These are phyloP conservation scores for Lodderomyces beijingensis DNA, from an alignment of 1,139 yeast species.

Conservation along the genomic window DNA sequence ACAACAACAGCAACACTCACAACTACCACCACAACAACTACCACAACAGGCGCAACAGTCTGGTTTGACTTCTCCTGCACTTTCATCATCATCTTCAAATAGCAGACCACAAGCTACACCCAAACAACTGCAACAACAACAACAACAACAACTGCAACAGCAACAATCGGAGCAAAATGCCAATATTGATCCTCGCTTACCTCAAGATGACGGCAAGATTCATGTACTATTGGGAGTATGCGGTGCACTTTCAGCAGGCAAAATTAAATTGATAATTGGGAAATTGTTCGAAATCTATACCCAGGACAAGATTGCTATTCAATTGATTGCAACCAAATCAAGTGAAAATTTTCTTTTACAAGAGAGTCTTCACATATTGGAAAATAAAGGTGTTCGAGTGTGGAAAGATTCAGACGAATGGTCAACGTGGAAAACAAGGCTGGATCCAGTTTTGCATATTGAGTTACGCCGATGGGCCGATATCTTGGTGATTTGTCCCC, in stretches of 20 bases:
- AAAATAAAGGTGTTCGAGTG: slow-evolving; percentile 49
- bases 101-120: not conserved
- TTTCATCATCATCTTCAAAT: slow-evolving; percentile 5
- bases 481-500: slow-evolving; percentile 79
- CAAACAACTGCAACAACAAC: slow-evolving; percentile 6
- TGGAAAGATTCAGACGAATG: slow-evolving; percentile 95
- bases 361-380: slow-evolving; percentile 40
- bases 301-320: slow-evolving; percentile 68
- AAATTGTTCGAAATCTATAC: slow-evolving; percentile 80
- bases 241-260: slow-evolving; percentile 78
- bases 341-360: slow-evolving; percentile 79
- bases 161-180: slow-evolving; percentile 41
- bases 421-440: slow-evolving; percentile 78
- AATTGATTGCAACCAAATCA: slow-evolving; percentile 73
- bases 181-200: slow-evolving; percentile 73
- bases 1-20: too few relatives aligned
- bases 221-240: slow-evolving; percentile 88
- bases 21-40: too few relatives aligned
- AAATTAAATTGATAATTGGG: slow-evolving; percentile 67
- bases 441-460: slow-evolving; percentile 90
- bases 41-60: too few relatives aligned
- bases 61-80: not conserved
- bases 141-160: not conserved
- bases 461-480: slow-evolving; percentile 97
- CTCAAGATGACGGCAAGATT: slow-evolving; percentile 86